Percentiles rank a stretch among this genome's conserved stretches.
Conservation (phyloP, 345 rosid species). For the Aurinia saxatilis region DNA sequence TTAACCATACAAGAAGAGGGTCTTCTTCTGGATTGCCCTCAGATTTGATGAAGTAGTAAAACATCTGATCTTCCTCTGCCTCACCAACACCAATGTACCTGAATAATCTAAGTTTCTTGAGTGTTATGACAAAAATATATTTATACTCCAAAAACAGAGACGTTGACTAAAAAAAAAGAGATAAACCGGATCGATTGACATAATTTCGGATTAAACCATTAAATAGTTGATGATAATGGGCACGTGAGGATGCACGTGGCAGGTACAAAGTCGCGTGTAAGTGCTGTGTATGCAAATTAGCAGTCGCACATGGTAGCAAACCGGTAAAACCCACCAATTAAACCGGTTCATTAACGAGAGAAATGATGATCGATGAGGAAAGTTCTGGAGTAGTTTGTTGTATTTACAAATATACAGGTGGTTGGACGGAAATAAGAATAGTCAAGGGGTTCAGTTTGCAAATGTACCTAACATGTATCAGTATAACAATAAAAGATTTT, state of each 20-base stretch:
- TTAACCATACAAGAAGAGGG: slow-evolving; percentile 31
- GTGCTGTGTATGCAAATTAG: neutral
- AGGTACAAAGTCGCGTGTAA: neutral
- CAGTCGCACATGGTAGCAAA: no score
- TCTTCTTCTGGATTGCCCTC: slow-evolving; percentile 29
- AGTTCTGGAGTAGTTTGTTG: neutral
- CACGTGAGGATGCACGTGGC: neutral
- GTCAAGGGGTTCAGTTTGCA: slow-evolving; percentile 8
- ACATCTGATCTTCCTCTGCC: slow-evolving; percentile 27
- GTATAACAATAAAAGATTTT: no score
- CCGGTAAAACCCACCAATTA: neutral
- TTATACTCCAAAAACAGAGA: no score
- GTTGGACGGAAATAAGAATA: neutral
- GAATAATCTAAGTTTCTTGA: no score
- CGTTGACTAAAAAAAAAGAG: slow-evolving; percentile 37
- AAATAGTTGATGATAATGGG: no score
- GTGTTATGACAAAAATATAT: no score
- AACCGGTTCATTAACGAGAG: neutral
- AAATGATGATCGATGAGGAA: neutral
- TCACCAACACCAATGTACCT: slow-evolving; percentile 23
- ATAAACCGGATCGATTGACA: neutral
- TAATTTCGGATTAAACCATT: no score
- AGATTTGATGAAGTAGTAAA: slow-evolving; percentile 35
- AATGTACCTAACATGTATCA: neutral
- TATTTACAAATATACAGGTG: neutral